phyloP scores from a whole-genome alignment of 2,329 filamentous ascomycete species.

The Cercospora janseana region DNA sequence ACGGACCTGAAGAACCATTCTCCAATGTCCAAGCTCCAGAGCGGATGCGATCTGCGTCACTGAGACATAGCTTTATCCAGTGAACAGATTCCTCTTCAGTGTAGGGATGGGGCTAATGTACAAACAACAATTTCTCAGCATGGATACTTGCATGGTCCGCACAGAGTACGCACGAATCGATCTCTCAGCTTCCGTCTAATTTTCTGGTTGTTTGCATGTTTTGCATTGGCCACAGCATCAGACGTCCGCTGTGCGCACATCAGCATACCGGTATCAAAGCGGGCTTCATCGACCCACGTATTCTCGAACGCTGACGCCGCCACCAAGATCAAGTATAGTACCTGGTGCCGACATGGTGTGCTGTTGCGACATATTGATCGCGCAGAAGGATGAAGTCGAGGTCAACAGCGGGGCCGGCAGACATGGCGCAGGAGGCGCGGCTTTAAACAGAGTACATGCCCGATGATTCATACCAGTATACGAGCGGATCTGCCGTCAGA shows the following conservation, averaged over 20 bases:
- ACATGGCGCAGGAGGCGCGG: too few species aligned
- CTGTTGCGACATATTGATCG: not conserved
- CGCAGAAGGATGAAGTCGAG: too few species aligned
- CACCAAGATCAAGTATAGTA: slow-evolving; percentile 13
- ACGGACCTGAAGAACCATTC: slow-evolving; percentile 22
- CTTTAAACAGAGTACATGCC: too few species aligned
- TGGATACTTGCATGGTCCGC: too few species aligned
- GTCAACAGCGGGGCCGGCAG: too few species aligned
- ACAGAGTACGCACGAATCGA: slow-evolving; percentile 33
- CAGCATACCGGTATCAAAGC: not conserved
- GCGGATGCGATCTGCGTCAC: slow-evolving; percentile 13
- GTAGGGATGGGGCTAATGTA: slow-evolving; percentile 42
- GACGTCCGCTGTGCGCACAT: not conserved
- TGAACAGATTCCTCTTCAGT: slow-evolving; percentile 34
- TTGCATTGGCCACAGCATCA: slow-evolving; percentile 9
- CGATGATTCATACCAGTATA: too few species aligned
- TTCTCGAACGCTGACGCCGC: slow-evolving; percentile 9
- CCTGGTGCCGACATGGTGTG: not conserved
- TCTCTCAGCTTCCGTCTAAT: slow-evolving; percentile 41
- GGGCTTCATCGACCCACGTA: slow-evolving; percentile 19
- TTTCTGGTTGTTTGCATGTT: slow-evolving; percentile 34
- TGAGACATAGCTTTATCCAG: slow-evolving; percentile 39
- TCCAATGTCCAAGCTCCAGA: slow-evolving; percentile 27
- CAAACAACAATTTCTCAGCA: not conserved
- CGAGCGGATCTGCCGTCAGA: too few species aligned